Percentiles rank a stretch among this genome's conserved stretches.
Conservation (phyloP, 2,329 filamentous ascomycete species). For the Immersiporthe knoxdaviesiana region DNA sequence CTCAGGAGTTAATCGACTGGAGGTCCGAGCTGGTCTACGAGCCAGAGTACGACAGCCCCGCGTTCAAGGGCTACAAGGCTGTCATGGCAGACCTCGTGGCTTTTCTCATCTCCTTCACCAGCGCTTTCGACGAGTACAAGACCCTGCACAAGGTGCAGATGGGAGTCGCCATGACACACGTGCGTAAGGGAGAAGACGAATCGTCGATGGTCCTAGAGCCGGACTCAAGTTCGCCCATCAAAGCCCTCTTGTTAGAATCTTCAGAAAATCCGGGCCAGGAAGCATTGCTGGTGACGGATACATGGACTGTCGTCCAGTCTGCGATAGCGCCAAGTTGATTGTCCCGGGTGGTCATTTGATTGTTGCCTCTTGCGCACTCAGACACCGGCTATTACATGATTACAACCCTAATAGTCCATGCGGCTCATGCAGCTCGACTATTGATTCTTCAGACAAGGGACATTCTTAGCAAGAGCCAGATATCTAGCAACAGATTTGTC, state of each 20-base stretch:
- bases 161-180: conserved; percentile 7
- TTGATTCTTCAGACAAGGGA: background rate
- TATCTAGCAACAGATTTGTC: background rate
- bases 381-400: background rate
- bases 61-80: conserved; percentile 23
- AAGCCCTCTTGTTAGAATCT: conserved; percentile 18
- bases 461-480: background rate
- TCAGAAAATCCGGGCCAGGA: background rate
- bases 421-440: background rate
- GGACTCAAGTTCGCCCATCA: conserved; percentile 18
- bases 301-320: conserved; percentile 5
- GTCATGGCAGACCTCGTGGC: conserved; percentile 29
- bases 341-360: background rate
- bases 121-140: conserved; percentile 9
- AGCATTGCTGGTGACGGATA: conserved; percentile 19
- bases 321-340: background rate
- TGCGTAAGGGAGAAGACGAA: conserved; percentile 3
- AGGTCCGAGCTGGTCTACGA: conserved; percentile 15
- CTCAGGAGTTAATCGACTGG: conserved; percentile 18
- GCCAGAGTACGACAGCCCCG: background rate
- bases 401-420: background rate
- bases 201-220: conserved; percentile 17
- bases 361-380: background rate
- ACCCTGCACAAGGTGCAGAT: background rate
- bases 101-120: conserved; percentile 28